Conservation (phyloP, 495 filamentous ascomycete species). For the Neurospora sp. region DNA sequence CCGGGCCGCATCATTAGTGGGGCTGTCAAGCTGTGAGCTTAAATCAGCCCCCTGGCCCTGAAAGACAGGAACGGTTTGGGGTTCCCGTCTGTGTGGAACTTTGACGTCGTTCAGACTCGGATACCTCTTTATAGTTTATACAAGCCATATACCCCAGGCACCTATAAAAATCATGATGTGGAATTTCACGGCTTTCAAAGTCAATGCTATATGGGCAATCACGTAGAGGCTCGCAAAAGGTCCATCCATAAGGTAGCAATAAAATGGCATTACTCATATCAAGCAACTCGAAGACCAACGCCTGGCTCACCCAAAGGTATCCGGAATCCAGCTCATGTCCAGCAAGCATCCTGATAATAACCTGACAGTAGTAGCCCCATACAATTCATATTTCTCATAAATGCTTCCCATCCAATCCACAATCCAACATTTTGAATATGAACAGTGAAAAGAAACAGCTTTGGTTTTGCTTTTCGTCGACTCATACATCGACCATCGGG, state of each 20-base stretch:
- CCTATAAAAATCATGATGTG: not conserved
- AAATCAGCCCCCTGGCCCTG: not conserved
- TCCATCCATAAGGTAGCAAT: not conserved
- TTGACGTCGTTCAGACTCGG: not conserved
- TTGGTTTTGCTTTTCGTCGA: constrained; percentile 21
- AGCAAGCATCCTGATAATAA: not conserved
- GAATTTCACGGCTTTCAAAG: not conserved
- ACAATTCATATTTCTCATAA: not conserved
- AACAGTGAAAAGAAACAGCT: constrained; percentile 1
- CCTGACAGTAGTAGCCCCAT: not conserved
- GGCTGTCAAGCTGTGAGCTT: not conserved
- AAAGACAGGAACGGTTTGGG: not conserved
- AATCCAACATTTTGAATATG: not conserved
- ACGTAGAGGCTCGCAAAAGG: not conserved
- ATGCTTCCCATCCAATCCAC: not conserved
- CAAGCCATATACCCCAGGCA: not conserved
- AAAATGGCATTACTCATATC: not conserved
- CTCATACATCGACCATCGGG: constrained; percentile 6
- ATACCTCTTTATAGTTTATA: not conserved
- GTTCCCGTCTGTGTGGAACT: not conserved
- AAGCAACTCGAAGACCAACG: not conserved
- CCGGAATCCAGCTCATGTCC: not conserved
- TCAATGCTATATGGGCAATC: not conserved
- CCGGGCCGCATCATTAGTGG: not conserved
- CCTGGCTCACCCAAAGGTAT: not conserved